Base-by-base conservation (phyloP, 345 rosid species). In the Abelmoschus esculentus region DNA sequence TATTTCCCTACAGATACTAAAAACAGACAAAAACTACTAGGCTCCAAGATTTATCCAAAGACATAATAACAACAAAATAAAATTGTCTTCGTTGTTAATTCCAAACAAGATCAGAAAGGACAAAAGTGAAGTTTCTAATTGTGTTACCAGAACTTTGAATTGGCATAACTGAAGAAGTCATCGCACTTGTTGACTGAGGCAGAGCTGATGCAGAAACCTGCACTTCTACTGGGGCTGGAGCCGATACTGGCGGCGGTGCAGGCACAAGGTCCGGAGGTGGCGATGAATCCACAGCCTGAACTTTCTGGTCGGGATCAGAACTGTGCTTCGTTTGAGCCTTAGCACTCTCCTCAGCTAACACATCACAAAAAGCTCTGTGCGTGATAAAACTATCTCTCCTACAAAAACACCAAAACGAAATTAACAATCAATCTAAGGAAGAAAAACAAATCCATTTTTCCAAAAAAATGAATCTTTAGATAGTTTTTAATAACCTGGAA, bases 321-420 rank as follows among this genome's bases (percentile, higher is more conserved):
- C 67, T 69, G n/a, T 80, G 62, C 60, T 73, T 73, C 36, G 75
- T 26, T 49, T 78, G 83, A 69, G 73, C 83, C 82, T 74, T 86
- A 0, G 85, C 88, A 61, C 85, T 85, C 77, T 91, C 98, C 80
- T 84, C 92, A 12, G 98, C 96, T 64, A 93, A 84, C 12, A 88
- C 91, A 86, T 93, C 97, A 70, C 97, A 93, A 63, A 93, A 91
- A 12, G 97, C 97, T 76, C 98, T 85, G 69, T 93, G 97, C 6
- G 97, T 93, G 66, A 93, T 86, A 62, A 91, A 93, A 77, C 97
- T 89, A 74, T 93, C 98, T 81, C 95, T 89, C 89, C 98, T 93
- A 65, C 73, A 62, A 52, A 72, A 58, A 59, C 10, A 67, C 52
- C 52, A 46, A 47, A 26, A 29, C 47, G n/a, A 6, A 19, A 69